A percentile compares a stretch with the other conserved stretches of the same genome.
Evolutionary conservation across 805 yeast species (phyloP).

Genomic region (Saccharomycopsis javanensis): DNA sequence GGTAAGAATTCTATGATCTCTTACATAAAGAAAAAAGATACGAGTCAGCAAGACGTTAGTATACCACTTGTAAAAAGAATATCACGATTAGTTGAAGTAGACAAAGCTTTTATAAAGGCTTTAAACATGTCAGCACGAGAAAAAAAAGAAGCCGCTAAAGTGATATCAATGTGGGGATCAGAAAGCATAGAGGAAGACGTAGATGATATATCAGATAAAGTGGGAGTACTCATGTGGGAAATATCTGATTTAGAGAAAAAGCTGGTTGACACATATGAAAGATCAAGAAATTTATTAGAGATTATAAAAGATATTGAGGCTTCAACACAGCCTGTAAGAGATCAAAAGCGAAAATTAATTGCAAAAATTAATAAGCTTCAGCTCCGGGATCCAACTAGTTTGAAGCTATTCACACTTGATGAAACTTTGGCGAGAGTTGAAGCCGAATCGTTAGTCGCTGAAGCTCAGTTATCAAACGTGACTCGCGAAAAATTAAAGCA

Average conservation of each 20-base stretch:
- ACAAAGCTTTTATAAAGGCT: slow-evolving; percentile 90
- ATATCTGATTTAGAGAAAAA: slow-evolving; percentile 97
- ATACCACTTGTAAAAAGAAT: slow-evolving; percentile 91
- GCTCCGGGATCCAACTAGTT: slow-evolving; percentile 97
- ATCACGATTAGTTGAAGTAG: slow-evolving; percentile 88
- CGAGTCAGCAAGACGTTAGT: slow-evolving; percentile 27
- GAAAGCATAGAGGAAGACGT: slow-evolving; percentile 90
- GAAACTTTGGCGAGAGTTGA: slow-evolving; percentile 98
- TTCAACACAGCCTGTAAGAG: slow-evolving; percentile 96
- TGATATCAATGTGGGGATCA: slow-evolving; percentile 95
- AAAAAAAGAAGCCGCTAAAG: slow-evolving; percentile 94
- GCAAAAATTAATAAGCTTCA: slow-evolving; percentile 96
- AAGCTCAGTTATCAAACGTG: slow-evolving; percentile 96
- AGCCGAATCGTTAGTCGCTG: slow-evolving; percentile 98
- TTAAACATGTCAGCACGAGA: slow-evolving; percentile 89
- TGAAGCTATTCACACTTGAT: slow-evolving; percentile 90
- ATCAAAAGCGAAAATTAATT: slow-evolving; percentile 94
- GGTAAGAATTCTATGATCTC: slow-evolving; percentile 59
- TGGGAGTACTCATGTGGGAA: slow-evolving; percentile 92
- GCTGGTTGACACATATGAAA: slow-evolving; percentile 96
- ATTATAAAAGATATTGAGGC: slow-evolving; percentile 94
- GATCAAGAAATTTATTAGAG: slow-evolving; percentile 92
- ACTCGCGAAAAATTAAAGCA: slow-evolving; percentile 97
- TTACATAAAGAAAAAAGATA: slow-evolving; percentile 52
- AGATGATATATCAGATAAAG: slow-evolving; percentile 91